Evolutionary conservation across 768 basidiomycete genomes (phyloP).

Genomic region (Amanita rimosa): DNA sequence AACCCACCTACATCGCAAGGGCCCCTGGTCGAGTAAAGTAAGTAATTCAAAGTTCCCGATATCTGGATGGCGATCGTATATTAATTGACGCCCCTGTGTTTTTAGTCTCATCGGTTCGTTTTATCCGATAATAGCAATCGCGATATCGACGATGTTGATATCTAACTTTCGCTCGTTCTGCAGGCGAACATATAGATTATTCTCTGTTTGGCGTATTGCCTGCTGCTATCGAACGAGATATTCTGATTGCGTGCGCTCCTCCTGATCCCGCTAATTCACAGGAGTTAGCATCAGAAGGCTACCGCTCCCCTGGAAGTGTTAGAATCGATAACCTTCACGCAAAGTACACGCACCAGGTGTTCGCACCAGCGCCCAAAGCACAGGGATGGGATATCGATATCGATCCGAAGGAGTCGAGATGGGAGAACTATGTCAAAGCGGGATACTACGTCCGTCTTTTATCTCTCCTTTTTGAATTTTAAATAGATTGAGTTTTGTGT

Average conservation of each 20-base stretch:
- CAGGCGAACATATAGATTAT: slow-evolving; percentile 82
- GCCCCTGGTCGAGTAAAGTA: slow-evolving; percentile 81
- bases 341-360: slow-evolving; percentile 49
- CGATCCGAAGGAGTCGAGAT: slow-evolving; percentile 53
- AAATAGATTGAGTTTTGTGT: background rate
- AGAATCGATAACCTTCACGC: slow-evolving; percentile 49
- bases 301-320: slow-evolving; percentile 39
- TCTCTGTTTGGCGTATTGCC: slow-evolving; percentile 78
- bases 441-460: slow-evolving; percentile 58
- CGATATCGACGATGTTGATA: no score
- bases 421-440: slow-evolving; percentile 86
- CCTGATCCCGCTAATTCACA: slow-evolving; percentile 15
- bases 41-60: slow-evolving; percentile 10
- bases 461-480: slow-evolving; percentile 1
- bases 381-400: slow-evolving; percentile 70
- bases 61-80: no score
- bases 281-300: slow-evolving; percentile 13
- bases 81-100: background rate
- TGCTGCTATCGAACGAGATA: slow-evolving; percentile 75
- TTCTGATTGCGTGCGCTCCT: slow-evolving; percentile 67
- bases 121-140: background rate
- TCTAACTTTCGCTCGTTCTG: slow-evolving; percentile 9
- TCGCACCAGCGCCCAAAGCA: slow-evolving; percentile 38
- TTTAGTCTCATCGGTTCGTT: slow-evolving; percentile 32
- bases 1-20: slow-evolving; percentile 59